Evolutionary conservation across 768 basidiomycete genomes (phyloP).

Genomic region (Russula ochroleuca): DNA sequence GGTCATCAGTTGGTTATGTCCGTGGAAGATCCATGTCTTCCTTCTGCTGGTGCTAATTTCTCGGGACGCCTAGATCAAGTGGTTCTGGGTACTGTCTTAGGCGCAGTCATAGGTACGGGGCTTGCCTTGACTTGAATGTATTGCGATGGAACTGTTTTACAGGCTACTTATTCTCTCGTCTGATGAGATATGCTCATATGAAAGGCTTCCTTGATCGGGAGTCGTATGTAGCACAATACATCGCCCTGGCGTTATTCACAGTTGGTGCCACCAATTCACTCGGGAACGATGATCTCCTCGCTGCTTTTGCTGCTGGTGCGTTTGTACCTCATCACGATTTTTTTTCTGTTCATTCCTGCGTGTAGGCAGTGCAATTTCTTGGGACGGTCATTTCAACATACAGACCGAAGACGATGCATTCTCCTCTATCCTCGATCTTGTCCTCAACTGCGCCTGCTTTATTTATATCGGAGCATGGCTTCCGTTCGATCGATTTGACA

Average conservation of each 20-base stretch:
- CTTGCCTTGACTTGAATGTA: not conserved
- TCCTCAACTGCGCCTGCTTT: constrained; percentile 77
- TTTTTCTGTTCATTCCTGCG: constrained; percentile 13
- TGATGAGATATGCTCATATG: constrained; percentile 67
- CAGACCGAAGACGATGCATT: constrained; percentile 85
- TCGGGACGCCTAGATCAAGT: constrained; percentile 61
- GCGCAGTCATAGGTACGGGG: constrained; percentile 47
- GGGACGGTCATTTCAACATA: constrained; percentile 80
- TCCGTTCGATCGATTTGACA: constrained; percentile 57
- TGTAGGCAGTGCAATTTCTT: constrained; percentile 81
- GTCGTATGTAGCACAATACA: constrained; percentile 83
- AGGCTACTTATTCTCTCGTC: constrained; percentile 63
- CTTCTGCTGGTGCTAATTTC: not conserved
- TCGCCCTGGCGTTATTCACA: constrained; percentile 67
- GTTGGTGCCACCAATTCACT: constrained; percentile 76
- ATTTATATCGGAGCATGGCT: constrained; percentile 88
- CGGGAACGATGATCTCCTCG: constrained; percentile 85
- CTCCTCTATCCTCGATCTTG: constrained; percentile 84
- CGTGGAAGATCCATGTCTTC: constrained; percentile 29
- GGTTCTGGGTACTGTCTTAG: constrained; percentile 65
- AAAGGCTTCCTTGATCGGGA: constrained; percentile 70
- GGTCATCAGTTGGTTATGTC: constrained; percentile 78
- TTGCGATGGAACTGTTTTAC: constrained; percentile 8
- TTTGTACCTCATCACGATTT: not conserved
- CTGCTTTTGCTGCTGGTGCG: constrained; percentile 78